Percentiles rank a stretch among this genome's conserved stretches.
These are phyloP conservation scores for Linderina pennispora DNA, from an alignment of 192 early-diverging fungal species.

Conservation along the genomic window DNA sequence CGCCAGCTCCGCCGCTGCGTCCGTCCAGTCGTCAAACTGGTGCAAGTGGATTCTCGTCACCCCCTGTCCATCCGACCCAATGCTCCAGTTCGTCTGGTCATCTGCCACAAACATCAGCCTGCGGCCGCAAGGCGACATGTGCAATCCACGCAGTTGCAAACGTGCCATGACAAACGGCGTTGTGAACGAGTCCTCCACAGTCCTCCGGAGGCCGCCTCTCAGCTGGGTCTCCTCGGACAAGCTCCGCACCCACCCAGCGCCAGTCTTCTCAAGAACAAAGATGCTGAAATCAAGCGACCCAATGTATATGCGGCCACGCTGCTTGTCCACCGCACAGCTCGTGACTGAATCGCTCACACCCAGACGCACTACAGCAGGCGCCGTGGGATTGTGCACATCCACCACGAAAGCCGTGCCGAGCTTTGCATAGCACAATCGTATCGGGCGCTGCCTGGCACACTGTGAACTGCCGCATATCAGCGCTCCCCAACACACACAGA, in stretches of 20 bases:
- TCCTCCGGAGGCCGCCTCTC: slow-evolving; percentile 21
- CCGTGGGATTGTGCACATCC: too few relatives aligned
- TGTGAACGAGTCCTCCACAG: slow-evolving; percentile 33
- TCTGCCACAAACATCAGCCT: slow-evolving; percentile 31
- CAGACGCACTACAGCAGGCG: too few relatives aligned
- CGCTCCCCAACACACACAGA: not conserved
- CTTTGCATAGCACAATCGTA: too few relatives aligned
- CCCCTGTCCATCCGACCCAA: slow-evolving; percentile 10
- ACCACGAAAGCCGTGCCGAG: slow-evolving; percentile 20
- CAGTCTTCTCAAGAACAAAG: slow-evolving; percentile 10
- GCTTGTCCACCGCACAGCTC: slow-evolving; percentile 28
- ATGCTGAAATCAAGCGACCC: slow-evolving; percentile 19
- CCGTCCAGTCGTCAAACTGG: slow-evolving; percentile 24
- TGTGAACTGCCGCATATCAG: too few relatives aligned
- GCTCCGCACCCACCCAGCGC: slow-evolving; percentile 8
- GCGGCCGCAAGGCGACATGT: slow-evolving; percentile 19
- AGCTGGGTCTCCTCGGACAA: slow-evolving; percentile 12
- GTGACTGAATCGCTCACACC: too few relatives aligned
- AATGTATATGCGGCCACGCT: slow-evolving; percentile 16
- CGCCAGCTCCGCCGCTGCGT: slow-evolving; percentile 1
- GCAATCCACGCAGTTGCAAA: slow-evolving; percentile 28
- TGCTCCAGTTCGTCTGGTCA: slow-evolving; percentile 34
- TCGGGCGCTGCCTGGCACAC: too few relatives aligned
- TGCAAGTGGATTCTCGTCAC: slow-evolving; percentile 36
- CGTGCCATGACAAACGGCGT: slow-evolving; percentile 36